Evolutionary conservation across 768 basidiomycete species (phyloP).

Genomic region (Pulveroboletus sp.): DNA sequence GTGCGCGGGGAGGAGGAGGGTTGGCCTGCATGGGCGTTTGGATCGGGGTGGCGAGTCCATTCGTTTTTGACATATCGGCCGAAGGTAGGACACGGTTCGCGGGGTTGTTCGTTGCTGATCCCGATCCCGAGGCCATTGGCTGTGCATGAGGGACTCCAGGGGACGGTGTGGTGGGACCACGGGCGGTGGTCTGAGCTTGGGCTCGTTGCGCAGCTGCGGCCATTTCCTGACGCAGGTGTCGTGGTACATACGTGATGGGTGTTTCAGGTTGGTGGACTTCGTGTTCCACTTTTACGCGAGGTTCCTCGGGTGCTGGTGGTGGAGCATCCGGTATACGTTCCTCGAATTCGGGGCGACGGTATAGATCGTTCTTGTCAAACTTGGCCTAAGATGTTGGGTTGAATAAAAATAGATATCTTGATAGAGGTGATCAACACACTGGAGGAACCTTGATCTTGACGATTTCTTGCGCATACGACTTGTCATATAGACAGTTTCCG

Average conservation of each 20-base stretch:
- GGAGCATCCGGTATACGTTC: slow-evolving; percentile 37
- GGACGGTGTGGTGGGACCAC: background rate
- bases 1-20: slow-evolving; percentile 19
- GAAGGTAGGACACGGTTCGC: background rate
- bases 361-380: slow-evolving; percentile 62
- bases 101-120: background rate
- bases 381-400: slow-evolving; percentile 46
- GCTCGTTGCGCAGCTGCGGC: slow-evolving; percentile 6
- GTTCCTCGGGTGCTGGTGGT: background rate
- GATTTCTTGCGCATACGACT: slow-evolving; percentile 80
- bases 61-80: slow-evolving; percentile 1
- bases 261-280: slow-evolving; percentile 7
- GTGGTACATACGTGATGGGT: slow-evolving; percentile 36
- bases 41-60: slow-evolving; percentile 33
- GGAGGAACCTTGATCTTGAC: slow-evolving; percentile 82
- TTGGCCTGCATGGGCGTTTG: slow-evolving; percentile 34
- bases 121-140: background rate
- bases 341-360: slow-evolving; percentile 70
- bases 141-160: background rate
- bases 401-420: background rate
- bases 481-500: slow-evolving; percentile 98
- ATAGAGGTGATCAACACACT: slow-evolving; percentile 43
- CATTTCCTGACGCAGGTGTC: slow-evolving; percentile 36
- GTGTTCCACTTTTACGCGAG: slow-evolving; percentile 20
- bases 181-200: slow-evolving; percentile 1